Evolutionary conservation across 371 early-diverging fungal genomes (phyloP), one percentile per base, ranked within the genome.

Genomic region (Lichtheimia corymbifera): DNA sequence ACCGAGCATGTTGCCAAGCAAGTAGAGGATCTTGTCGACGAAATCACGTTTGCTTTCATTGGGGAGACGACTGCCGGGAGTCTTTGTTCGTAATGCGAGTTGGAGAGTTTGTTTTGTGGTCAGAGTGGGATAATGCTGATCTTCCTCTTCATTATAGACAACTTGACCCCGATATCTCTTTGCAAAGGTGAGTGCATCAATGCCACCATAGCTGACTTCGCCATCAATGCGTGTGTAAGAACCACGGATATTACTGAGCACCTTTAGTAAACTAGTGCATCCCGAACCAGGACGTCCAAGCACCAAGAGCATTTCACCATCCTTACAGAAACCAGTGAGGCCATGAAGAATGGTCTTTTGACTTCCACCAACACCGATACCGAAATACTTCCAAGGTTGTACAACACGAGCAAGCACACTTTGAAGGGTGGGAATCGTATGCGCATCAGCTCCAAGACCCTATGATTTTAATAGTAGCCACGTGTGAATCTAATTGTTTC

Each of bases 201-300:
- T 76, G 4, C 88, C 88, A 5, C 87, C 87, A 54, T 85, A 88
- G 40, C 75, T 73, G 25, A 85, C 79, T 5, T 68, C 70, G 27
- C 91, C 91, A 0, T 63, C 50, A 14, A 90, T 69, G 1, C 63
- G 58, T 27, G 80, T 81, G 63, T 82, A 90, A 7, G 83, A 79
- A 25, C 70, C 67, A 42, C 87, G 83, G 44, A 85, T 79, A 59
- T 88, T 87, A 18, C 88, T 80, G 5, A 90, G 76, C 12, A 88
- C 83, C 11, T 86, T 82, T 28, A 90, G 66, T n/a, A 90, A 58
- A 13, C 85, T 85, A 4, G 88, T 85, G 58, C 89, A 88, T 20
- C 91, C 91, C 1, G 91, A 68, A 5, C 88, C 91, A 3, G 91
- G 91, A 4, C 86, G 79, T 5, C 91, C 91, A 9, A 90, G 77